A percentile compares a stretch with the other conserved stretches of the same genome.
phyloP scores from a whole-genome alignment of 495 filamentous ascomycete genomes.

The Penicillium lividum region DNA sequence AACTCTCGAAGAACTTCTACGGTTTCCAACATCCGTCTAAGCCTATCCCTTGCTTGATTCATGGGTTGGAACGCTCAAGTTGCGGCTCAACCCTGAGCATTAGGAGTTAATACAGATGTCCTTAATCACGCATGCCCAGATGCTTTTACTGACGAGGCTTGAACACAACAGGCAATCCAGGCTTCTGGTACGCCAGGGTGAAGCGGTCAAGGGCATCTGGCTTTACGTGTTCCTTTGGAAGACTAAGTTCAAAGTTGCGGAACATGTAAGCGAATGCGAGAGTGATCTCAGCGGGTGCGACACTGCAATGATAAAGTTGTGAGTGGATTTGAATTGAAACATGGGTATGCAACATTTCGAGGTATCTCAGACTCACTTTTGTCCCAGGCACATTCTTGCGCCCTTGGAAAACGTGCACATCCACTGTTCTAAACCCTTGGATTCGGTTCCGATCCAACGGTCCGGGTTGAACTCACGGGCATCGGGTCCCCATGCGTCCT shows the following conservation, averaged over 20 bases:
- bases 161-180: constrained; percentile 6
- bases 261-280: constrained; percentile 15
- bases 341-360: background rate
- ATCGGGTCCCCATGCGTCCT: background rate
- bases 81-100: background rate
- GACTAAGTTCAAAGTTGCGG: constrained; percentile 7
- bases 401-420: background rate
- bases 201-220: constrained; percentile 7
- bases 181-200: constrained; percentile 9
- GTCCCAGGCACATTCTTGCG: background rate
- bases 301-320: constrained; percentile 7
- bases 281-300: constrained; percentile 9
- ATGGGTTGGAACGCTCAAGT: background rate
- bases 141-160: background rate
- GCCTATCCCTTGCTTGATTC: too few species aligned
- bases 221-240: background rate
- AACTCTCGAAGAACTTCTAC: too few species aligned
- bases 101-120: background rate
- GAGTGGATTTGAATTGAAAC: background rate
- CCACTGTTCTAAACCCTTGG: background rate
- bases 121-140: background rate
- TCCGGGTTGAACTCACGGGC: background rate
- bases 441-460: background rate
- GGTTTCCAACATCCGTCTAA: too few species aligned
- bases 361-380: background rate